phyloP scores from a whole-genome alignment of 257 asterid genomes.

The Gentiana straminea region DNA sequence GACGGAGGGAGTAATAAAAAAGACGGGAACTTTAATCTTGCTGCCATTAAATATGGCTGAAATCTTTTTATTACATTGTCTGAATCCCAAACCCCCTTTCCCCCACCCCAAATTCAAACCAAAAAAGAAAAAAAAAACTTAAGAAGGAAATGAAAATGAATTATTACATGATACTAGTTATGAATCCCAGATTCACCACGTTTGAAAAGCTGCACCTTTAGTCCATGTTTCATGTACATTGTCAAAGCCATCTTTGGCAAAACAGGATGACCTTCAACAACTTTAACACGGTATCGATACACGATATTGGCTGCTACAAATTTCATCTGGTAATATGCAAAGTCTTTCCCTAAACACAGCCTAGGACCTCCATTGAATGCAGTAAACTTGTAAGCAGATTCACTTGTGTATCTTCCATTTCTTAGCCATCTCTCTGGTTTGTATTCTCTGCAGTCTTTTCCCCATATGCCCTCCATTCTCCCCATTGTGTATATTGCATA shows the following conservation, averaged over 20 bases:
- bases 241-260: constrained; percentile 80
- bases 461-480: constrained; percentile 87
- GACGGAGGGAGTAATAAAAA: no score
- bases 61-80: no score
- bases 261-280: constrained; percentile 51
- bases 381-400: constrained; percentile 85
- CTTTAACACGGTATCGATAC: constrained; percentile 42
- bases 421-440: constrained; percentile 89
- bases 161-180: neutral
- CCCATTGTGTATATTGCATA: constrained; percentile 97
- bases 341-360: constrained; percentile 86
- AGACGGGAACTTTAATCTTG: no score
- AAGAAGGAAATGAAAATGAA: no score
- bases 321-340: constrained; percentile 93
- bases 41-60: no score
- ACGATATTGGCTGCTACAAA: constrained; percentile 77
- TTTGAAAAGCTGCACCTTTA: constrained; percentile 45
- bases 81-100: no score
- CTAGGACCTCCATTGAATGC: constrained; percentile 98
- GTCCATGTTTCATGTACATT: constrained; percentile 84
- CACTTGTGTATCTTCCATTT: constrained; percentile 68
- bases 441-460: constrained; percentile 68
- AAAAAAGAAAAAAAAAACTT: no score
- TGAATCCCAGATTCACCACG: constrained; percentile 25
- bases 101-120: no score